A percentile compares a stretch with the other conserved stretches of the same genome.
phyloP scores from a whole-genome alignment of 768 basidiomycete genomes.

The Ramaria rubella region DNA sequence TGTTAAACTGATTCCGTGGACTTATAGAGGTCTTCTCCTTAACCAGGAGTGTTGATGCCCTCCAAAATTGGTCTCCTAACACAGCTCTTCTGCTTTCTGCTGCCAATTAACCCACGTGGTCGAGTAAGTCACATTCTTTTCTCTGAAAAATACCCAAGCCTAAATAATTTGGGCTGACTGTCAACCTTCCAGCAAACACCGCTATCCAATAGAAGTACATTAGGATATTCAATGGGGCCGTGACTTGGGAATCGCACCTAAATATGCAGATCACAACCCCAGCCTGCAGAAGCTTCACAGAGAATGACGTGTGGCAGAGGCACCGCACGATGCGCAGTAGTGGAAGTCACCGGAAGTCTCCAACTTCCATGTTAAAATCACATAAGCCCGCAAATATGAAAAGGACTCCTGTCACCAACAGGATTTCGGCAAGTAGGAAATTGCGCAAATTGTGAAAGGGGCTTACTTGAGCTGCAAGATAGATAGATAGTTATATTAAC shows the following conservation, averaged over 20 bases:
- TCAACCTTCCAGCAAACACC: conserved; percentile 51
- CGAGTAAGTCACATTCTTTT: conserved; percentile 50
- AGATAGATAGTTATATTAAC: too few relatives aligned
- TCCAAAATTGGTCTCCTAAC: conserved; percentile 56
- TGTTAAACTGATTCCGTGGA: background rate
- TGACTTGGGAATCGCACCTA: conserved; percentile 68
- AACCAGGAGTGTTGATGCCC: conserved; percentile 49
- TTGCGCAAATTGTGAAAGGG: too few relatives aligned
- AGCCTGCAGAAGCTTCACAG: conserved; percentile 19
- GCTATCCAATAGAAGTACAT: conserved; percentile 68
- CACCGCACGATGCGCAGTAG: too few relatives aligned
- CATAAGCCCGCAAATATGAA: too few relatives aligned
- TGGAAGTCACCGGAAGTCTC: too few relatives aligned
- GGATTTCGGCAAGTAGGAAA: too few relatives aligned
- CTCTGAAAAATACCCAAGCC: background rate
- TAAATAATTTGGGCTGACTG: conserved; percentile 42
- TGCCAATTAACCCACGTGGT: conserved; percentile 62
- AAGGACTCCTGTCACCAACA: too few relatives aligned
- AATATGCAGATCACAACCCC: conserved; percentile 50
- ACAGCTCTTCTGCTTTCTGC: conserved; percentile 49
- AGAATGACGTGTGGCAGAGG: conserved; percentile 2
- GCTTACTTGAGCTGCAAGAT: too few relatives aligned
- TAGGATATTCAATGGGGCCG: conserved; percentile 43
- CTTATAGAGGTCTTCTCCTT: conserved; percentile 67
- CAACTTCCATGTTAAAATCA: too few relatives aligned